Evolutionary conservation across 345 rosid species (phyloP), one percentile per base, ranked within the genome.

Genomic region (Noccaea caerulescens): DNA sequence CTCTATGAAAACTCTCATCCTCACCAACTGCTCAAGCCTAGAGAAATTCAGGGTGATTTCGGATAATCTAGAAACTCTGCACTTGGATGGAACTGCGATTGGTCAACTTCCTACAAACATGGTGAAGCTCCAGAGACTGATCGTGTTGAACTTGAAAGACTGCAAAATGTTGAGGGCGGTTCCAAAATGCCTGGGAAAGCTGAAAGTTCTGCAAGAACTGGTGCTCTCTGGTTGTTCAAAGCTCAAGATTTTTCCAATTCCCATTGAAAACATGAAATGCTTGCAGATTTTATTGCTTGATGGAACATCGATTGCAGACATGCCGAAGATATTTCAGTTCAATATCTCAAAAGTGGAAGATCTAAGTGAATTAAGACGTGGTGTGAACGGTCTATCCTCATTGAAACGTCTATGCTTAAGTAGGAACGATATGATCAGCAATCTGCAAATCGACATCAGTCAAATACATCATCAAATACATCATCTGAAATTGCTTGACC

Each of bases 11-110:
- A 50, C 66, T 69, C 68, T 62, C 43, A 64, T 50, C 54, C 77
- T 51, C 16, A 72, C 13, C 41, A 53, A 64, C 5, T 83, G 86
- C 76, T 18, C 12, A 44, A 72, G 14, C 11, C 45, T 80, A 45
- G 0, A 33, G 14, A 1, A 13, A 0, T 68, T 80, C 10, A n/a
- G 10, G 12, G 57, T 63, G 34, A 41, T 80, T 11, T 57, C 73
- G 0, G 8, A 59, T 0, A 65, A 66, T 33, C 41, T 81, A 2
- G 10, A 63, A 11, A 14, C 44, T 14, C 25, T 78, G 49, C 1
- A 32, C 27, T 67, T 77, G 4, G 69, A 16, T 54, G 82, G 65
- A n/a, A 59, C 72, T 11, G 36, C 57, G 0, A 64, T 82, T 2
- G 0, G 7, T 34, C 52, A 76, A 23, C 62, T 82, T 41, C 77